Conservation (phyloP, 2,329 filamentous ascomycete genomes). For the Phialemoniopsis sp. region DNA sequence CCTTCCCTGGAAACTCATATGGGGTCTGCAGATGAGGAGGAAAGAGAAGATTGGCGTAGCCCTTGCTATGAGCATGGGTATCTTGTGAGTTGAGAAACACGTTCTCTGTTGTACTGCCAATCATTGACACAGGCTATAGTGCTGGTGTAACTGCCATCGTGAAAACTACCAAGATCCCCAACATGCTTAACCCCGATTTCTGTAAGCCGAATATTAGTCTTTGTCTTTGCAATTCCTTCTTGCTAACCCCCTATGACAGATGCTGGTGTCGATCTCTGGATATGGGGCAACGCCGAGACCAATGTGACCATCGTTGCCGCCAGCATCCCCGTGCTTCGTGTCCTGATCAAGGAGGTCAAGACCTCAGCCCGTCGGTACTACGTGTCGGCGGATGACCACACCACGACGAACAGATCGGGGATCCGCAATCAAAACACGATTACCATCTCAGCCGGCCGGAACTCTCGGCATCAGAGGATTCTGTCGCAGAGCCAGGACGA, state of each 20-base stretch:
- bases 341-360: slow-evolving; percentile 9
- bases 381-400: slow-evolving; percentile 1
- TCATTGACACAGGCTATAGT: slow-evolving; percentile 6
- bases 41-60: slow-evolving; percentile 21
- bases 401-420: neutral
- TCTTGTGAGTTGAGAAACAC: slow-evolving; percentile 14
- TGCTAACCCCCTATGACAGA: neutral
- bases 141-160: slow-evolving; percentile 16
- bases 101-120: neutral
- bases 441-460: neutral
- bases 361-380: slow-evolving; percentile 1
- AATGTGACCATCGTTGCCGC: slow-evolving; percentile 23
- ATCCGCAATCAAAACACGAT: neutral
- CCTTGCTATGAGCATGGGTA: slow-evolving; percentile 23
- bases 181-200: slow-evolving; percentile 10
- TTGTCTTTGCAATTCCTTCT: neutral
- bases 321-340: slow-evolving; percentile 21
- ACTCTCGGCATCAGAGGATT: neutral
- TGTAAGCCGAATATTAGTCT: slow-evolving; percentile 4
- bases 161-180: slow-evolving; percentile 15
- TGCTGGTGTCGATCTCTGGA: slow-evolving; percentile 6
- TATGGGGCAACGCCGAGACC: slow-evolving; percentile 20
- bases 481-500: slow-evolving; percentile 4
- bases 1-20: slow-evolving; percentile 21
- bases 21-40: slow-evolving; percentile 18